Conservation (phyloP, 176 grass and related monocot species). For the Alopecurus myosuroides region DNA sequence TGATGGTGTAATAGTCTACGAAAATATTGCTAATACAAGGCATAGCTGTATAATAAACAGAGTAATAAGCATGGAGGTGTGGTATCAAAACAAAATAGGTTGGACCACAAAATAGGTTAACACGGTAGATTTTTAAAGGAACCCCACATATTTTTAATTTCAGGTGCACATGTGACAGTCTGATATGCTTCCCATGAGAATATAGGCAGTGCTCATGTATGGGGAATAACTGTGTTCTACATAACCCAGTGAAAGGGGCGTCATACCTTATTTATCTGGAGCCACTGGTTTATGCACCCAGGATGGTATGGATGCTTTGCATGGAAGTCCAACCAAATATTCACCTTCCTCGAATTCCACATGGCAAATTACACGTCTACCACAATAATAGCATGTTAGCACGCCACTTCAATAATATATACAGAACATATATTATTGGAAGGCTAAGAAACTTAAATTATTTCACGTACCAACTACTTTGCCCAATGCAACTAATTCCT, state of each 20-base stretch:
- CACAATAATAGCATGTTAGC: conserved; percentile 18
- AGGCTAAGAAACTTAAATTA: conserved; percentile 22
- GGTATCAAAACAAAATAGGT: no score
- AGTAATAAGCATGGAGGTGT: no score
- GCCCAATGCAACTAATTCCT: conserved; percentile 95
- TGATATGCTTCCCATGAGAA: not conserved
- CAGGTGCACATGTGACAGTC: not conserved
- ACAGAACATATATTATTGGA: not conserved
- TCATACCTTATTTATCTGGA: conserved; percentile 98
- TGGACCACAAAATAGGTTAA: no score
- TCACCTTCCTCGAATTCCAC: conserved; percentile 96
- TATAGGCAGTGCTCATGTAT: not conserved
- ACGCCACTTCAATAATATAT: conserved; percentile 13
- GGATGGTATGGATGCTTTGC: conserved; percentile 84
- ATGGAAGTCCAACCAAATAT: conserved; percentile 76
- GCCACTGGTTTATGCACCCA: conserved; percentile 96
- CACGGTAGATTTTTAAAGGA: no score
- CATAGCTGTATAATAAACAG: no score
- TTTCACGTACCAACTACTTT: conserved; percentile 82
- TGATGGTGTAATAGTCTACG: no score
- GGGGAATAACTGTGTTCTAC: not conserved
- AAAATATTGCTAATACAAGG: no score
- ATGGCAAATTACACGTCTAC: conserved; percentile 88
- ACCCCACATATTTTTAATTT: not conserved
- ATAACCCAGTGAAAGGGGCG: not conserved